These are phyloP conservation scores for Ogataea sp. DNA, from an alignment of 805 yeast species.

Conservation along the genomic window DNA sequence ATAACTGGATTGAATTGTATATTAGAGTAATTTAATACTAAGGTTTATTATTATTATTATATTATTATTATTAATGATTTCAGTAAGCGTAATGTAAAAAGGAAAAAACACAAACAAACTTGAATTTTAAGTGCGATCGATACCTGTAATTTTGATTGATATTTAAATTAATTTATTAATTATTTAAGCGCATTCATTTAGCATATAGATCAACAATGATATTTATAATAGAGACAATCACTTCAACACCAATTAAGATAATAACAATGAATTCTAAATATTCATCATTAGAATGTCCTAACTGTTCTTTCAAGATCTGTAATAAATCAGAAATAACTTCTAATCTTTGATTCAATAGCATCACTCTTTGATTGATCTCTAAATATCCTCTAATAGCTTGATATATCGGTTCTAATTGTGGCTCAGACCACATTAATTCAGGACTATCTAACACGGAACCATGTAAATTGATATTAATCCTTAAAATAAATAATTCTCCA, in stretches of 20 bases:
- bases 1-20: no score
- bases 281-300: constrained; percentile 92
- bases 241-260: constrained; percentile 85
- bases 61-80: no score
- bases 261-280: constrained; percentile 88
- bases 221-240: constrained; percentile 77
- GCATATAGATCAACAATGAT: constrained; percentile 39
- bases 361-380: constrained; percentile 91
- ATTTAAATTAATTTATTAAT: no score
- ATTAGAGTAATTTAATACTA: constrained; percentile 17
- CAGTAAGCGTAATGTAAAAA: no score
- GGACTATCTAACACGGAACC: constrained; percentile 93
- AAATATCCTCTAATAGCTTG: constrained; percentile 94
- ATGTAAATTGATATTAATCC: constrained; percentile 75
- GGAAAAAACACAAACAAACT: no score
- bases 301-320: constrained; percentile 94
- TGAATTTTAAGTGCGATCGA: neutral
- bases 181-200: constrained; percentile 1
- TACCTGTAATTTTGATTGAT: neutral
- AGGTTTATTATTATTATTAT: neutral
- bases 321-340: constrained; percentile 90
- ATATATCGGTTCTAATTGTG: constrained; percentile 93
- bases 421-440: constrained; percentile 98
- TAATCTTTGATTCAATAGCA: constrained; percentile 79
- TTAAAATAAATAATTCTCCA: constrained; percentile 86